These are phyloP conservation scores for Vicia sativa DNA, from an alignment of 306 rosid genomes.

Conservation along the genomic window DNA sequence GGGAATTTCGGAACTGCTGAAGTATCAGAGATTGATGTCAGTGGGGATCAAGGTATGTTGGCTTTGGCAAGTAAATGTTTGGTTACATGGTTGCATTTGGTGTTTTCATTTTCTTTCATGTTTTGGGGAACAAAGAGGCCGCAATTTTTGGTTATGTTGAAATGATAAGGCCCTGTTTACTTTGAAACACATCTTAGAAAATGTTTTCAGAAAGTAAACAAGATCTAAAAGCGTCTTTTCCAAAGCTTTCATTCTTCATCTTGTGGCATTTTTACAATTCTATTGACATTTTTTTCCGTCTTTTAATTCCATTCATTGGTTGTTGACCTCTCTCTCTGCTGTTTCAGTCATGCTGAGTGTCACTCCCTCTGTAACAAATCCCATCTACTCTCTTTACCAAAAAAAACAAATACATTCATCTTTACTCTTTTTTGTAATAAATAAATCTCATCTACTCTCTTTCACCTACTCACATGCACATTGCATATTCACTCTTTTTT, in stretches of 20 bases:
- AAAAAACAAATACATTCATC: not conserved
- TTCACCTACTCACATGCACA: not conserved
- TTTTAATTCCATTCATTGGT: not conserved
- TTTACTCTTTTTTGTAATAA: not conserved
- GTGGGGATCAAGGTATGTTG: conserved; percentile 55
- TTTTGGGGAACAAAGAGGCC: not conserved
- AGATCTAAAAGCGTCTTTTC: not conserved
- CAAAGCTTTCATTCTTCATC: conserved; percentile 11
- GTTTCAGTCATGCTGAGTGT: not conserved
- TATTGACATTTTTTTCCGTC: not conserved
- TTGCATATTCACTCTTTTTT: not conserved
- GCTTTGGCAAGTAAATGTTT: not conserved
- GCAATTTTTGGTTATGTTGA: not conserved
- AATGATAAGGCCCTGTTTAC: not conserved
- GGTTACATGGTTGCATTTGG: not conserved
- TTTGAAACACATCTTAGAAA: too few species aligned
- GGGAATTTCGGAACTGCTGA: conserved; percentile 43
- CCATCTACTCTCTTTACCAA: not conserved
- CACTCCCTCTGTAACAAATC: not conserved
- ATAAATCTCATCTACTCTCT: not conserved
- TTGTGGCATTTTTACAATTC: not conserved
- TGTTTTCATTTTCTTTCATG: not conserved
- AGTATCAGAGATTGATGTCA: conserved; percentile 39
- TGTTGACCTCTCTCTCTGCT: not conserved
- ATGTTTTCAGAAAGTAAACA: too few species aligned